A percentile compares a stretch with the other conserved stretches of the same genome.
These are phyloP conservation scores for Desmodesmus armatus DNA, from an alignment of 139 green algal genomes.

Conservation along the genomic window DNA sequence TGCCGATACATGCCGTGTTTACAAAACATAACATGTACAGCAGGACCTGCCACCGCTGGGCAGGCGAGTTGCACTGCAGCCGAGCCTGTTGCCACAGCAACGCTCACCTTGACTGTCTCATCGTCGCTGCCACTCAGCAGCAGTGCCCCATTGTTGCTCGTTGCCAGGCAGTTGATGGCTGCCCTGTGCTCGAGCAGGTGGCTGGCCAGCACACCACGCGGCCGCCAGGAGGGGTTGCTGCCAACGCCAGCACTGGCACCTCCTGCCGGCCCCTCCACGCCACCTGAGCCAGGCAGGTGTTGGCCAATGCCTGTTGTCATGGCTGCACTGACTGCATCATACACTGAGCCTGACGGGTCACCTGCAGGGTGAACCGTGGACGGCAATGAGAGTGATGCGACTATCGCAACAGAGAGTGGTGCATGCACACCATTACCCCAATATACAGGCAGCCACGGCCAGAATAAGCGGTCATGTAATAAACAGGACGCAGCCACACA, in stretches of 20 bases:
- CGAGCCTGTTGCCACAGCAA: background rate
- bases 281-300: conserved; percentile 23
- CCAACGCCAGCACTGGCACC: background rate
- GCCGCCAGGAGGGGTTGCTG: conserved; percentile 82
- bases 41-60: background rate
- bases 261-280: background rate
- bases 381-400: no score
- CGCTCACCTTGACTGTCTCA: conserved; percentile 81
- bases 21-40: no score
- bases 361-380: background rate
- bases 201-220: conserved; percentile 88
- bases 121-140: conserved; percentile 88
- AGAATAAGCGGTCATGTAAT: no score
- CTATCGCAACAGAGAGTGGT: no score
- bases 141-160: conserved; percentile 72
- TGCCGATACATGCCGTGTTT: no score
- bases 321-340: conserved; percentile 34
- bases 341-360: background rate
- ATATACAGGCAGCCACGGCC: no score
- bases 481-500: no score
- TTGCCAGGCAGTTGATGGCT: conserved; percentile 81
- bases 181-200: conserved; percentile 91
- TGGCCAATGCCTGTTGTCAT: conserved; percentile 41
- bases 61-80: background rate
- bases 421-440: no score